Percentiles rank a stretch among this genome's conserved stretches.
Evolutionary conservation across 306 rosid species (phyloP).

Genomic region (Gynostemma pentaphyllum): DNA sequence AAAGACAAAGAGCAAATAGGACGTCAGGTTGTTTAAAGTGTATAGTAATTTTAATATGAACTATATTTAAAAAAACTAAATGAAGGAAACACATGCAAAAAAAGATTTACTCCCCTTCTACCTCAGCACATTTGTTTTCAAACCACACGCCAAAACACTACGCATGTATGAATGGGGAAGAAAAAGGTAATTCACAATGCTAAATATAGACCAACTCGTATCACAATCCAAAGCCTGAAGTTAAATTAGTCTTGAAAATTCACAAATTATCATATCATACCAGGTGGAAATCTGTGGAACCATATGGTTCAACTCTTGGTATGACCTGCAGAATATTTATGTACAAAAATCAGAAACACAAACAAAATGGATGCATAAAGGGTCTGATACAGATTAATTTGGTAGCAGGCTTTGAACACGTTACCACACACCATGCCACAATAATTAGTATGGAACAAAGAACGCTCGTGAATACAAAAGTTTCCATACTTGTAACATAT

Average conservation of each 20-base stretch:
- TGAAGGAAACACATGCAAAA: neutral
- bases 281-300: constrained; percentile 36
- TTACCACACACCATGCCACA: neutral
- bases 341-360: constrained; percentile 5
- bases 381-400: neutral
- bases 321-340: constrained; percentile 21
- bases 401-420: neutral
- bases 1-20: too few relatives aligned
- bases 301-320: constrained; percentile 27
- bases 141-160: neutral
- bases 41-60: too few relatives aligned
- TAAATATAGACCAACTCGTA: constrained; percentile 1
- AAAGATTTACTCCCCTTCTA: too few relatives aligned
- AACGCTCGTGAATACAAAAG: neutral
- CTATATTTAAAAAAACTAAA: too few relatives aligned
- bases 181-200: neutral
- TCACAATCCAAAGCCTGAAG: neutral
- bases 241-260: neutral
- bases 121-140: neutral
- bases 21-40: too few relatives aligned
- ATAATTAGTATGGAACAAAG: neutral
- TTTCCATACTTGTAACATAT: neutral
- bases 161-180: neutral
- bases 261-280: constrained; percentile 36
- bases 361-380: neutral